phyloP scores from a whole-genome alignment of 768 basidiomycete genomes.

The Exsudoporus frostii region DNA sequence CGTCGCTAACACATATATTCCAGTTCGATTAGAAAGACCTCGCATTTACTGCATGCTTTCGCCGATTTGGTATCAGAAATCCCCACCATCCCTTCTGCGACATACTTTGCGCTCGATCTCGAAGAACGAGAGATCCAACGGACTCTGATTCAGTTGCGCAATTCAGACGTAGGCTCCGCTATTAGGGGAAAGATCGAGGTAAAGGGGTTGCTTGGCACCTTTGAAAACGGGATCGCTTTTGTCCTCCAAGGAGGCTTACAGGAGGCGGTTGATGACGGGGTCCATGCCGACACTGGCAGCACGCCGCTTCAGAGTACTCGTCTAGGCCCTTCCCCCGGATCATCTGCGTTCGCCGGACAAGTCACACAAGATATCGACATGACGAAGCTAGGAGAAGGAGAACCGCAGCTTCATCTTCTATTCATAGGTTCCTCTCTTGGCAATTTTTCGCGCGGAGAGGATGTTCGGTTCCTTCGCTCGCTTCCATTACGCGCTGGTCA shows the following conservation, averaged over 20 bases:
- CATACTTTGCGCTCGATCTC: constrained; percentile 93
- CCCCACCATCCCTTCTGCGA: constrained; percentile 49
- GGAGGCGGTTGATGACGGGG: constrained; percentile 4
- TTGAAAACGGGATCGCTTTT: constrained; percentile 83
- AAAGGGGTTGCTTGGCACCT: constrained; percentile 89
- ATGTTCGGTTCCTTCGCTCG: constrained; percentile 68
- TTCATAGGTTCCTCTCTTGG: constrained; percentile 93
- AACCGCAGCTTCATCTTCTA: constrained; percentile 71
- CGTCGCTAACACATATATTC: constrained; percentile 8
- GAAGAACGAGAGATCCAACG: constrained; percentile 83
- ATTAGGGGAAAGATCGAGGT: constrained; percentile 72
- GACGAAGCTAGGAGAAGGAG: constrained; percentile 38
- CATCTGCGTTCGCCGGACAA: constrained; percentile 30
- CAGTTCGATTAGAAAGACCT: constrained; percentile 87
- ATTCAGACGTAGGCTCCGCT: constrained; percentile 57
- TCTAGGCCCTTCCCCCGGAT: constrained; percentile 39
- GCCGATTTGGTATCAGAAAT: constrained; percentile 47
- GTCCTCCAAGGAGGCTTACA: constrained; percentile 45
- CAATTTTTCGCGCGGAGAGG: constrained; percentile 76
- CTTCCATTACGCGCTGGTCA: constrained; percentile 72
- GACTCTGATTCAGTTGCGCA: constrained; percentile 64
- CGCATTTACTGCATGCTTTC: constrained; percentile 72
- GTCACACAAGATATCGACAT: neutral
- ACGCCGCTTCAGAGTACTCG: constrained; percentile 8
- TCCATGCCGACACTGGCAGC: neutral